phyloP scores from a whole-genome alignment of 2,329 filamentous ascomycete genomes.

The Cercospora sp. region DNA sequence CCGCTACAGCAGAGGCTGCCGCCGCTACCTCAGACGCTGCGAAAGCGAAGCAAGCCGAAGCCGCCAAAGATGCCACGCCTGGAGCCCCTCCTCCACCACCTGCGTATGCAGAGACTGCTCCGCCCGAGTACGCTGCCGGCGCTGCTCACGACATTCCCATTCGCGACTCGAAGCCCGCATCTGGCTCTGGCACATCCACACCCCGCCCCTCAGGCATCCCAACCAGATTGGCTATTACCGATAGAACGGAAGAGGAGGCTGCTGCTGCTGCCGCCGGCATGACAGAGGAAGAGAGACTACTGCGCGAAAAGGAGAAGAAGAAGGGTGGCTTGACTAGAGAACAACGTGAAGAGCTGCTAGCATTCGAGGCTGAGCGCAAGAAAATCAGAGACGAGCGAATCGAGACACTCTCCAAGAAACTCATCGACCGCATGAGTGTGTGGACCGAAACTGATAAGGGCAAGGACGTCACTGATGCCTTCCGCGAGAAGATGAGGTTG shows the following conservation, averaged over 20 bases:
- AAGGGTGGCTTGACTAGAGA: conserved; percentile 85
- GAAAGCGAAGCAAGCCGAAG: conserved; percentile 23
- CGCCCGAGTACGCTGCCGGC: conserved; percentile 15
- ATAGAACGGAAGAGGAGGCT: conserved; percentile 77
- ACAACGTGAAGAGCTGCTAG: conserved; percentile 86
- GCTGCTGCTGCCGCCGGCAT: conserved; percentile 64
- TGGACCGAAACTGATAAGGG: conserved; percentile 98
- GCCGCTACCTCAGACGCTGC: conserved; percentile 50
- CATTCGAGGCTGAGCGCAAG: conserved; percentile 82
- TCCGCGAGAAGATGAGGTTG: conserved; percentile 89
- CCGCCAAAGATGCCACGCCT: conserved; percentile 27
- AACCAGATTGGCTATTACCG: conserved; percentile 82
- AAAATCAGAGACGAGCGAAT: conserved; percentile 86
- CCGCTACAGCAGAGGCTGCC: conserved; percentile 22
- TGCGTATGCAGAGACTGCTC: conserved; percentile 20
- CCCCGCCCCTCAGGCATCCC: conserved; percentile 61
- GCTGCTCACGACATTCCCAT: conserved; percentile 29
- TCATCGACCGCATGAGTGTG: conserved; percentile 83
- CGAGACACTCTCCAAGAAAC: conserved; percentile 76
- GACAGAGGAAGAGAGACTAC: conserved; percentile 71
- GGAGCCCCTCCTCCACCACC: conserved; percentile 18
- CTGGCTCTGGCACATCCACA: conserved; percentile 48
- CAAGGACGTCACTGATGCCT: conserved; percentile 77
- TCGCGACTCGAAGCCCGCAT: conserved; percentile 29
- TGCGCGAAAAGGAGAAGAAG: conserved; percentile 83